phyloP scores from a whole-genome alignment of 768 basidiomycete species.

The Lepiota subincarnata region DNA sequence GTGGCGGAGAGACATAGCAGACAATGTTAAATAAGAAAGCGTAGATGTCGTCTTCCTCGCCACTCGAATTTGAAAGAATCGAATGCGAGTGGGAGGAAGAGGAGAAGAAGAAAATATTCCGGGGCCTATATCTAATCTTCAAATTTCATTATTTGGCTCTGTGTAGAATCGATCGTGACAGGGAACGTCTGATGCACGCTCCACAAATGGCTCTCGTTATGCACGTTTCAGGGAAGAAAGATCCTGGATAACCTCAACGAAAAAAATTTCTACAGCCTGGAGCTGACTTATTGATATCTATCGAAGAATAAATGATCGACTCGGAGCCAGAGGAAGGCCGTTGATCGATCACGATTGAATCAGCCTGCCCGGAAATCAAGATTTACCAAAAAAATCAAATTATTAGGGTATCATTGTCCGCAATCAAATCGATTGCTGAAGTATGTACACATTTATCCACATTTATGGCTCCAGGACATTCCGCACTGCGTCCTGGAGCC shows the following conservation, averaged over 20 bases:
- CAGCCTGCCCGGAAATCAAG: too few species aligned
- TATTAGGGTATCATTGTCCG: too few species aligned
- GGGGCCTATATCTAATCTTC: slow-evolving; percentile 28
- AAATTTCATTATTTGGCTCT: slow-evolving; percentile 34
- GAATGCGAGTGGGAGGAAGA: slow-evolving; percentile 49
- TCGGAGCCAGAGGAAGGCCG: too few species aligned
- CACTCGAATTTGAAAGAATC: slow-evolving; percentile 36
- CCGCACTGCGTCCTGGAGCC: not conserved
- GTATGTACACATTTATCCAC: too few species aligned
- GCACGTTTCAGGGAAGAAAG: not conserved
- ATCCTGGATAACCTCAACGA: not conserved
- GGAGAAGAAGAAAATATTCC: slow-evolving; percentile 36
- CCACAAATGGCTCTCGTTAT: not conserved
- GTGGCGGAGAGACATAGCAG: slow-evolving; percentile 12
- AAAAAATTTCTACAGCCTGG: too few species aligned
- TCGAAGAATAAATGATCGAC: too few species aligned
- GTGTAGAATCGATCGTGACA: slow-evolving; percentile 3
- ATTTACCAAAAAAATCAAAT: too few species aligned
- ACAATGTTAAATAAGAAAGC: slow-evolving; percentile 3
- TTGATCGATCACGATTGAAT: too few species aligned
- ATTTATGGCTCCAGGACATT: not conserved
- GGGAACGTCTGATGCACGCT: not conserved
- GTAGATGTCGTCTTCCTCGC: slow-evolving; percentile 38
- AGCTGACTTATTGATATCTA: too few species aligned
- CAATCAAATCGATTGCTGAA: not conserved